Conservation (phyloP, 164 flowering plant genomes). For the Vitis vinifera region DNA sequence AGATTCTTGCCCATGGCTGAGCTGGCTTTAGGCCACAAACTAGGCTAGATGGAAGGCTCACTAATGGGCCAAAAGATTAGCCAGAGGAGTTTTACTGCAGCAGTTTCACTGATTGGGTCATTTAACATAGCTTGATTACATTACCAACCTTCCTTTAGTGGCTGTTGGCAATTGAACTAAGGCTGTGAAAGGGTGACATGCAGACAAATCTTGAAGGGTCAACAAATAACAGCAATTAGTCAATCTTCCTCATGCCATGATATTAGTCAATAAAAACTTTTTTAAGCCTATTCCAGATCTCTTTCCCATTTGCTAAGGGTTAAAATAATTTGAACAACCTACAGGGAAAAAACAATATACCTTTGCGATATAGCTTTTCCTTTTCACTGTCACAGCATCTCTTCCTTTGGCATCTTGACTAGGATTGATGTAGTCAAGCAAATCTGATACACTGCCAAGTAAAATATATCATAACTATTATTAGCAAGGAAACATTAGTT, state of each 20-base stretch:
- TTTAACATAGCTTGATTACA: not conserved
- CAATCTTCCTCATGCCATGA: not conserved
- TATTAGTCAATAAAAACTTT: not conserved
- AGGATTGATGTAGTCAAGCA: slow-evolving; percentile 95
- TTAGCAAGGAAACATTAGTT: not conserved
- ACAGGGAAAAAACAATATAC: slow-evolving; percentile 29
- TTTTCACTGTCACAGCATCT: slow-evolving; percentile 56
- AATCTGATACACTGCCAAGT: slow-evolving; percentile 89
- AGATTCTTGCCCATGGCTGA: slow-evolving; percentile 3
- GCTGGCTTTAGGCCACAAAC: not conserved
- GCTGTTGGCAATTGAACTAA: not conserved
- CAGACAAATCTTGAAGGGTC: not conserved
- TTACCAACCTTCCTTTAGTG: not conserved
- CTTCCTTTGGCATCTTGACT: slow-evolving; percentile 61
- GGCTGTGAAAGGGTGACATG: not conserved
- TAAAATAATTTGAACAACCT: not conserved
- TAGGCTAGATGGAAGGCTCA: not conserved
- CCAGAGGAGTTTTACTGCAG: not conserved
- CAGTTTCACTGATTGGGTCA: not conserved
- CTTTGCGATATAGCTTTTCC: slow-evolving; percentile 61
- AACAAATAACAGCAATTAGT: not conserved
- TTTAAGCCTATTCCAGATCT: not conserved
- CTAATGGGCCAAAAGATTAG: not conserved
- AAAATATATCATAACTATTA: slow-evolving; percentile 8
- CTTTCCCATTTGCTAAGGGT: not conserved